phyloP scores from a whole-genome alignment of 2,329 filamentous ascomycete genomes.

The Rugonectria rugulosa region DNA sequence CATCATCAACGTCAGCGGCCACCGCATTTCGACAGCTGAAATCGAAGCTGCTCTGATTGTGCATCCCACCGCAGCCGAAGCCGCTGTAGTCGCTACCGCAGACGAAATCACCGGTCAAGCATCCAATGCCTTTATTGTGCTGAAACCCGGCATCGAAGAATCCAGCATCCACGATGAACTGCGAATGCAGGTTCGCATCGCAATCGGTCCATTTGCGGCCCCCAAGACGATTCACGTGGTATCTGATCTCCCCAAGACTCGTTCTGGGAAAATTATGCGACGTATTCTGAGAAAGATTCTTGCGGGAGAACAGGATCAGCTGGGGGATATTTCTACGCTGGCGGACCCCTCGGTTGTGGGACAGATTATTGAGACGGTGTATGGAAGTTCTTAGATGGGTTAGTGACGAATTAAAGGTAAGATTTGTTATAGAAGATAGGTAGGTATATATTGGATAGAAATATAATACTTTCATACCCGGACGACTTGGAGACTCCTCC shows the following conservation, averaged over 20 bases:
- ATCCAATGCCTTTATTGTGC: slow-evolving; percentile 95
- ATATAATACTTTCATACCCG: too few relatives aligned
- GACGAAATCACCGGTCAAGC: slow-evolving; percentile 94
- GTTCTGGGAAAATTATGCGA: slow-evolving; percentile 96
- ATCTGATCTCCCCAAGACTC: slow-evolving; percentile 89
- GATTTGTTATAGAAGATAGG: too few relatives aligned
- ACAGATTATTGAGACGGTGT: slow-evolving; percentile 73
- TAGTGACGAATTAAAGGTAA: too few relatives aligned
- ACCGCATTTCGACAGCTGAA: slow-evolving; percentile 93
- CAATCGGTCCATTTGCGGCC: slow-evolving; percentile 91
- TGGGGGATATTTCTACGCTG: slow-evolving; percentile 88
- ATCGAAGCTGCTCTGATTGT: slow-evolving; percentile 94
- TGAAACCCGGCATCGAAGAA: slow-evolving; percentile 61
- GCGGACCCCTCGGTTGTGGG: slow-evolving; percentile 86
- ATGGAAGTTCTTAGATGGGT: not conserved
- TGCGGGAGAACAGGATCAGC: slow-evolving; percentile 89
- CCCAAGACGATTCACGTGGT: slow-evolving; percentile 89
- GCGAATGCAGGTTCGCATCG: slow-evolving; percentile 88
- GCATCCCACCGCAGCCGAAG: slow-evolving; percentile 84
- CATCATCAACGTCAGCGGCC: slow-evolving; percentile 93
- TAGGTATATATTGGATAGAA: too few relatives aligned
- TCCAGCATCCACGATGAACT: slow-evolving; percentile 81
- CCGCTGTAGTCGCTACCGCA: slow-evolving; percentile 86
- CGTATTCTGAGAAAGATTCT: slow-evolving; percentile 93
- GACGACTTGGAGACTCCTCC: too few relatives aligned